These are phyloP conservation scores for Trypanosoma cruzi DNA, from an alignment of 208 protist genomes.

Conservation along the genomic window DNA sequence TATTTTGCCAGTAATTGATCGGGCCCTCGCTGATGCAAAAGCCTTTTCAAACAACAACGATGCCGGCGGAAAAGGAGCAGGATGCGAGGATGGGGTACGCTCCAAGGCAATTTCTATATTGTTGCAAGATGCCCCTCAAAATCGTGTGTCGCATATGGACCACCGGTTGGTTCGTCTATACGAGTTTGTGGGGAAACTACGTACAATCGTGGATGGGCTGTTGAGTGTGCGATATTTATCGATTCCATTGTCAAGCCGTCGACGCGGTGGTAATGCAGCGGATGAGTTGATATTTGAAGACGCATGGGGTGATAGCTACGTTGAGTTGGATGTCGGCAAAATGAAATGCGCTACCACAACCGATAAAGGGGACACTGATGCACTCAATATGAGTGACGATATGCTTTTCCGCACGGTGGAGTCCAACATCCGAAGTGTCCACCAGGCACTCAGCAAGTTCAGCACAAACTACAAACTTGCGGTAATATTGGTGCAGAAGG, in stretches of 20 bases:
- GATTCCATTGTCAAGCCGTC: conserved; percentile 44
- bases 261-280: conserved; percentile 39
- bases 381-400: conserved; percentile 35
- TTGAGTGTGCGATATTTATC: conserved; percentile 78
- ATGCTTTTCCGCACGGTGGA: conserved; percentile 54
- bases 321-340: conserved; percentile 71
- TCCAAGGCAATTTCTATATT: conserved; percentile 39
- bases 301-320: conserved; percentile 42
- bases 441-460: conserved; percentile 66
- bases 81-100: conserved; percentile 2
- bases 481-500: conserved; percentile 80
- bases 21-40: conserved; percentile 34
- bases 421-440: conserved; percentile 60
- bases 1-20: conserved; percentile 76
- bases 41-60: conserved; percentile 6
- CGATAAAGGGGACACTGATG: background rate
- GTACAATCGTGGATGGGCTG: conserved; percentile 66
- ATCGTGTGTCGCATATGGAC: conserved; percentile 57
- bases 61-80: conserved; percentile 6
- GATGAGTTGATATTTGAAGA: conserved; percentile 68
- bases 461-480: conserved; percentile 82
- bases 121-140: conserved; percentile 28
- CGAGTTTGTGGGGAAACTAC: conserved; percentile 58
- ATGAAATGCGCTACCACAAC: conserved; percentile 20
- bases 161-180: conserved; percentile 72